A percentile compares a stretch with the other conserved stretches of the same genome.
phyloP scores from a whole-genome alignment of 257 asterid species.

The Galeopsis tetrahit region DNA sequence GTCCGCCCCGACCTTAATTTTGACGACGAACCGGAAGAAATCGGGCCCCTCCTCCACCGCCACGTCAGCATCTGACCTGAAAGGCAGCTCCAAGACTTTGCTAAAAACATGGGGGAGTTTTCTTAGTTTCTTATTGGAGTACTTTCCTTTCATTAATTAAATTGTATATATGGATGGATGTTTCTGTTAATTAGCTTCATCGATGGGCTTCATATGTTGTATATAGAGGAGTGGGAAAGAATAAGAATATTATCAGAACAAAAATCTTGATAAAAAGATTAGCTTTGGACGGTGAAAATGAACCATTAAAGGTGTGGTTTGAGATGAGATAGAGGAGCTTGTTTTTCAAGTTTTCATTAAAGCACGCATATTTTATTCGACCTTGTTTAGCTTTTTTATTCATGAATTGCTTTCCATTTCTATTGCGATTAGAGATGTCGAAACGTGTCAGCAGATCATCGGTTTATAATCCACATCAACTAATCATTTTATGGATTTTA shows the following conservation, averaged over 20 bases:
- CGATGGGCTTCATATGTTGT: slow-evolving; percentile 28
- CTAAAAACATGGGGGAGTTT: slow-evolving; percentile 74
- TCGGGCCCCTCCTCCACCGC: slow-evolving; percentile 58
- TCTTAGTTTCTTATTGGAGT: slow-evolving; percentile 50
- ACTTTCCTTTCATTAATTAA: slow-evolving; percentile 34
- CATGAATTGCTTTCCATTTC: too few species aligned
- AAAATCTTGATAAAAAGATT: slow-evolving; percentile 37
- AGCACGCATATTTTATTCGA: neutral
- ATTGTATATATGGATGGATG: neutral
- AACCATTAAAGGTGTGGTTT: slow-evolving; percentile 39
- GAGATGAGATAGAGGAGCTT: slow-evolving; percentile 25
- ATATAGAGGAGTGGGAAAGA: slow-evolving; percentile 19
- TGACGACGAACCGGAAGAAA: slow-evolving; percentile 52
- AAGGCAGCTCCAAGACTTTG: slow-evolving; percentile 71
- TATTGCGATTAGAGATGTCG: too few species aligned
- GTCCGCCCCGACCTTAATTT: slow-evolving; percentile 25
- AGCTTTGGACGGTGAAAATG: slow-evolving; percentile 36
- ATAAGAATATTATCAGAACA: slow-evolving; percentile 37
- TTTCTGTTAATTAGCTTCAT: slow-evolving; percentile 34
- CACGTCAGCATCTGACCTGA: slow-evolving; percentile 67
- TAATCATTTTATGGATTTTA: too few species aligned
- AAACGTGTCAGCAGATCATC: too few species aligned
- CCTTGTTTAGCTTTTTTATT: too few species aligned
- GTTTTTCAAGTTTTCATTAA: slow-evolving; percentile 22
- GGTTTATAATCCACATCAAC: too few species aligned